Evolutionary conservation across 106 monocot genomes (phyloP), one percentile per base, ranked within the genome.

Genomic region (Phalaenopsis equestris): DNA sequence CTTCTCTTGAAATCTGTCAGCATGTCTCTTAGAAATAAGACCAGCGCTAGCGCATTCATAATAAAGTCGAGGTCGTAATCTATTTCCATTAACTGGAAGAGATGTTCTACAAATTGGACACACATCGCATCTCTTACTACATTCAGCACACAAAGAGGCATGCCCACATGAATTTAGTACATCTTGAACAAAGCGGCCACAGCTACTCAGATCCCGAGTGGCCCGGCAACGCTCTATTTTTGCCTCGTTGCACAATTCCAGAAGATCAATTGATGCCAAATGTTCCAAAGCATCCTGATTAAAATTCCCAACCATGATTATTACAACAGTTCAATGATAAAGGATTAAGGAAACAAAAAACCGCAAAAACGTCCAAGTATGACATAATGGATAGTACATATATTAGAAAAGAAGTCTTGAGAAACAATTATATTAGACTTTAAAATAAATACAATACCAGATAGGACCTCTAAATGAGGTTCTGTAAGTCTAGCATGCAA

Each of bases 121-220:
- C 21, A 83, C 77, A 76, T 92, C 90, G 80, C 90, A 94, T 86
- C 97, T 82, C 77, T 94, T 90, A 75, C 92, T 87, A 85, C 97
- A 97, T 83, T 97, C 94, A 8, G 84, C 90, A 79, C 97, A 97
- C 48, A 97, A 85, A 14, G 94, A 90, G 77, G 97, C 94, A 86
- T 97, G 97, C 5, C 97, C 94, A 75, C 97, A 97, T 57, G 92
- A 86, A 46, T 18, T 86, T 17, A 97, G 81, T 18, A 90, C 87
- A 81, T 97, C 89, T 38, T 98, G 87, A 45, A 98, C 97, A 77
- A 82, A 81, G 43, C 94, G 92, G 45, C 92, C 92, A 83, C 97
- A 98, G 84, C 90, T 94, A 52, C 94, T 94, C 81, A 98, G 76
- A 77, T 94, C 97, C 85, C 91, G 89, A 19, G 90, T 87, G 17